A percentile compares a stretch with the other conserved stretches of the same genome.
Conservation (phyloP, 352 stramenopile species). For the Pythium plurisporium region DNA sequence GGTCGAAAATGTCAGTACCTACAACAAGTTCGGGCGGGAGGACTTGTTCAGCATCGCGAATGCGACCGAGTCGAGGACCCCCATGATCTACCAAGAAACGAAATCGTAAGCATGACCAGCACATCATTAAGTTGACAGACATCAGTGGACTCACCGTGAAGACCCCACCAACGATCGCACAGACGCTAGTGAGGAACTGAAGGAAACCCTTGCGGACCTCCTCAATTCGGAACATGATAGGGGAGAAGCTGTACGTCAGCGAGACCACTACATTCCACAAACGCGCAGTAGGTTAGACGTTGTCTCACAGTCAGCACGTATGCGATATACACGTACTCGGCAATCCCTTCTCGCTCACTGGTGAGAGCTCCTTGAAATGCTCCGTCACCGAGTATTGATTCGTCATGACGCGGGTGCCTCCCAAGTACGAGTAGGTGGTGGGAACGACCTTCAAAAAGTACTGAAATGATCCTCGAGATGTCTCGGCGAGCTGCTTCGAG, state of each 20-base stretch:
- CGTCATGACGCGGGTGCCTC: conserved; percentile 82
- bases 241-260: conserved; percentile 96
- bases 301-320: too few relatives aligned
- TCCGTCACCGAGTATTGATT: conserved; percentile 99
- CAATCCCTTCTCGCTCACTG: conserved; percentile 81
- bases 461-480: conserved; percentile 65
- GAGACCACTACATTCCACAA: conserved; percentile 86
- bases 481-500: conserved; percentile 46
- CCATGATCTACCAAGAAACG: conserved; percentile 26
- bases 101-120: neutral
- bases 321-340: conserved; percentile 74
- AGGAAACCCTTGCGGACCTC: conserved; percentile 87
- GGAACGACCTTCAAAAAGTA: conserved; percentile 94
- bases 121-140: neutral
- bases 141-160: conserved; percentile 63
- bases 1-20: conserved; percentile 6
- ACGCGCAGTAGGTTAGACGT: neutral
- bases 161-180: conserved; percentile 89
- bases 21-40: conserved; percentile 20
- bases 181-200: conserved; percentile 91
- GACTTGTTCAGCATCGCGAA: conserved; percentile 27
- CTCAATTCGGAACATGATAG: conserved; percentile 95
- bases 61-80: conserved; percentile 29
- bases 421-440: conserved; percentile 91
- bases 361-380: conserved; percentile 88